Evolutionary conservation across 495 filamentous ascomycete genomes (phyloP).

Genomic region (Daldinia vernicosa): DNA sequence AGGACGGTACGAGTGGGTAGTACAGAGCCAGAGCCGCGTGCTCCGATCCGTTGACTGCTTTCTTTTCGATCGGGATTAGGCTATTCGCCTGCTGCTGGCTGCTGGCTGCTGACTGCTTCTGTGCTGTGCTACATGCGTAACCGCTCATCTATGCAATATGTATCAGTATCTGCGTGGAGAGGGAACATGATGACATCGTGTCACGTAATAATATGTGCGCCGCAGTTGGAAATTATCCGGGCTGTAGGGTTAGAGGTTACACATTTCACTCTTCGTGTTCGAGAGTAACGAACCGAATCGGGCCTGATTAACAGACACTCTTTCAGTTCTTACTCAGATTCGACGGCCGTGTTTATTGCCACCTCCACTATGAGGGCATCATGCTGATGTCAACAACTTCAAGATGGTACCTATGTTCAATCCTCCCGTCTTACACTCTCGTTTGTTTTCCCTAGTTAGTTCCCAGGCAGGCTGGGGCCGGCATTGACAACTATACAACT

Average conservation of each 20-base stretch:
- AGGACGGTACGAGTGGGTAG: too few relatives aligned
- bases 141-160: not conserved
- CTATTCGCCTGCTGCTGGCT: not conserved
- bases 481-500: not conserved
- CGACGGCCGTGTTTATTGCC: not conserved
- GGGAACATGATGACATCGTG: not conserved
- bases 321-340: not conserved
- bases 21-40: not conserved
- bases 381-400: not conserved
- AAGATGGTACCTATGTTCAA: not conserved
- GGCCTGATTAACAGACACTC: not conserved
- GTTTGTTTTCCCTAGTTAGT: not conserved
- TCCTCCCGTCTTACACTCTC: not conserved
- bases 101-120: too few relatives aligned
- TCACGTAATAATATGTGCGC: not conserved
- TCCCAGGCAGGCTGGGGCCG: not conserved
- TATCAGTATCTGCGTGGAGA: not conserved
- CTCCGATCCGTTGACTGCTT: not conserved
- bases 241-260: not conserved
- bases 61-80: not conserved
- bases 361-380: not conserved
- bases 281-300: not conserved
- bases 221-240: not conserved
- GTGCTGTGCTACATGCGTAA: not conserved
- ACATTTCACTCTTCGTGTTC: slow-evolving; percentile 1